Evolutionary conservation across 768 basidiomycete species (phyloP), one percentile per base, ranked within the genome.

Genomic region (Boletus insuetus): DNA sequence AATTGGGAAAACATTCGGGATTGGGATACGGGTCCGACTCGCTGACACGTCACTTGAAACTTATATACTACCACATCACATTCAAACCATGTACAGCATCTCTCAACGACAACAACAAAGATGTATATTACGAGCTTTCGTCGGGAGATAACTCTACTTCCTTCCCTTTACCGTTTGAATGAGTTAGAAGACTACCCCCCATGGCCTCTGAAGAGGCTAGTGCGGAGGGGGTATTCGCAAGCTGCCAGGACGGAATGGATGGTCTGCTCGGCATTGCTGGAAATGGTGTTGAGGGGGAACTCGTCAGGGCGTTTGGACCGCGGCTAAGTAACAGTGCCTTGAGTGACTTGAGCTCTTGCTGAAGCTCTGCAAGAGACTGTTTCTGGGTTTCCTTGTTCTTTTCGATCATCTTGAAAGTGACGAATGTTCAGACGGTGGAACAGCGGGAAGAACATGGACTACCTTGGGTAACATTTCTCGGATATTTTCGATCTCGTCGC

Each of bases 391-490:
- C 87, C 68, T 93, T 91, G 68, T 88, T 91, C 74, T 91, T 94
- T 53, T 97, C 92, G 50, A 97, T 87, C 90, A 98, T 91, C 95
- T 98, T 59, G 50, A 38, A 26, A 13, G 32, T 13, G 16, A 2
- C 13, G 6, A 35, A 13, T 6, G 26, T 37, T 68, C 6, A 52
- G 49, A 58, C n/a, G 3, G 26, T 4, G 41, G 35, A 32, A 31
- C n/a, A 11, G 16, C 7, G 26, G 7, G 12, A 46, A 22, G 29
- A 20, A 49, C 11, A 20, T 45, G 13, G 65, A 74, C 26, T 58
- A 95, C 97, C 83, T 91, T 94, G 6, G 97, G 97, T 17, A 99
- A 72, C 85, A 95, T 87, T 59, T 96, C 94, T 19, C 89, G 84
- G 45, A 98, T 84, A 58, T 85, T 89, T 63, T 88, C 90, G 49